phyloP scores from a whole-genome alignment of 179 eudicot species.

The Spergularia azorica region DNA sequence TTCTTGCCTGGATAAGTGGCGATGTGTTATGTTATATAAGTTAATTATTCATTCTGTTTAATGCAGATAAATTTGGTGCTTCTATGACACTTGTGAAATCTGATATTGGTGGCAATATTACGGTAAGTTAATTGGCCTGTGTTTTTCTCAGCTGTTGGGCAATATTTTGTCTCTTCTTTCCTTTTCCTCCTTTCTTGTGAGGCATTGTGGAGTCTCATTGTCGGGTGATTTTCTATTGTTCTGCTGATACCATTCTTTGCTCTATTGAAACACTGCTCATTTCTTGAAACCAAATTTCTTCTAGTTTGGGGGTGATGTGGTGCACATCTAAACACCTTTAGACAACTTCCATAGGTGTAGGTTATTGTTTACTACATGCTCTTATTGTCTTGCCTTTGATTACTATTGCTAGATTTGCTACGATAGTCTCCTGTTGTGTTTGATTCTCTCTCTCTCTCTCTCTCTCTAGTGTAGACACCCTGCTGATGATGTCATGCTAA shows the following conservation, averaged over 20 bases:
- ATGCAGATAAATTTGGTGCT: slow-evolving; percentile 84
- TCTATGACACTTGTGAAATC: slow-evolving; percentile 83
- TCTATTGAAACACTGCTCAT: background rate
- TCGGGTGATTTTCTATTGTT: background rate
- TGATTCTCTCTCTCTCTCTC: background rate
- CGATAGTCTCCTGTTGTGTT: background rate
- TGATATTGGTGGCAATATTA: slow-evolving; percentile 80
- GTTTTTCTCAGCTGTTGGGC: background rate
- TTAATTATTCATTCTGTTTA: background rate
- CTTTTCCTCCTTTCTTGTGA: background rate
- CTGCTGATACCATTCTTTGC: background rate
- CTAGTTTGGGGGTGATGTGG: background rate
- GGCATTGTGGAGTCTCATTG: background rate
- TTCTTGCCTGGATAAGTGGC: background rate
- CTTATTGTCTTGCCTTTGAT: background rate
- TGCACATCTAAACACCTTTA: background rate
- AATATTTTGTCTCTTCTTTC: background rate
- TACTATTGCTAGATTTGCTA: background rate
- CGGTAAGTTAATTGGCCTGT: slow-evolving; percentile 46
- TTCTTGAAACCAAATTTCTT: background rate
- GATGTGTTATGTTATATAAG: background rate
- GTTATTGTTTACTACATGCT: background rate
- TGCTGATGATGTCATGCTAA: background rate
- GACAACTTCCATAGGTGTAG: background rate
- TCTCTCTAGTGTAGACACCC: too few relatives aligned